Evolutionary conservation across 257 asterid species (phyloP), one percentile per base, ranked within the genome.

Genomic region (Solanum gracilifrons): DNA sequence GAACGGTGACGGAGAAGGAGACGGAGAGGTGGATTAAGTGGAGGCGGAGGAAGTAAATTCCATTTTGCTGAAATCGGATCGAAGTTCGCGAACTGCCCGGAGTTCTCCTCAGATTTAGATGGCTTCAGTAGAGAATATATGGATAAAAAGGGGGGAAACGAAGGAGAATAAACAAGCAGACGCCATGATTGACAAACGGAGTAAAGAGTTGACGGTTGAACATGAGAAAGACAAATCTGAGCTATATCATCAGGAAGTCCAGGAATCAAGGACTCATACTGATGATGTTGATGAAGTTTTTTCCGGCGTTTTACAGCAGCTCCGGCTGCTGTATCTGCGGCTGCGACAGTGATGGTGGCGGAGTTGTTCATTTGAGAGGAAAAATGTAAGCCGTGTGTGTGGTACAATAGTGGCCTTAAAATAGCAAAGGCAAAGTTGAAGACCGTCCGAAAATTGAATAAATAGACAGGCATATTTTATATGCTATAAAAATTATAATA

Each of bases 171-270:
- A 1, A 94, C 88, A 27, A 96, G 93, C 85, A 93, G 93, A 83
- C 98, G 98, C 99, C 99, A 96, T 0, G 98, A 89, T 13, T 84
- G 91, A 89, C 96, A 95, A 71, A 96, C 96, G 84, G 95, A 90
- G 93, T 87, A 95, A 84, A 96, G 95, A 32, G 48, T 66, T 2
- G 91, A 83, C 15, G 99, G 94, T 18, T 89, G 95, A 13, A 95
- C 94, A 18, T 41, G 90, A 11, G 94, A 93, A 36, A 96, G 96
- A 87, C 96, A 94, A 79, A 91, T 86, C 2, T 93, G 97, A 64
- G 97, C 92, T 31, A 96, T 88, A 88, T 94, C 92, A 88, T 96
- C 95, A 5, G 99, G 98, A 87, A 96, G 91, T 23, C 96, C 96
- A 10, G 95, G 95, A 35, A 96, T 91, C 29, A 96, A 51, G 29